These are phyloP conservation scores for Neophaeococcomyces mojaviensis DNA, from an alignment of 2,329 filamentous ascomycete genomes.

Conservation along the genomic window DNA sequence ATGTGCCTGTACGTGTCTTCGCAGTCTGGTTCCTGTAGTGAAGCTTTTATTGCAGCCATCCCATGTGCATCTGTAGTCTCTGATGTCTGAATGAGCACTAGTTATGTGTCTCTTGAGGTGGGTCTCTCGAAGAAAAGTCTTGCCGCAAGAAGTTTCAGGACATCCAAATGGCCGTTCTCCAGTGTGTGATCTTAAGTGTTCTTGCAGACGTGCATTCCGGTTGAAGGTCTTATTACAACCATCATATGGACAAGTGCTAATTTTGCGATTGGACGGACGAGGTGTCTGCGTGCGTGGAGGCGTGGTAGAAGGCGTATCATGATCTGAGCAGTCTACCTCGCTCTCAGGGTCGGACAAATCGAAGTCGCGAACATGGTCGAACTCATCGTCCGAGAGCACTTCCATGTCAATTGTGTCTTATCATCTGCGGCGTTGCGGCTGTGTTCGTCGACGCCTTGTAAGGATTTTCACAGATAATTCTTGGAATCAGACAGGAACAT, in stretches of 20 bases:
- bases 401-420: conserved; percentile 9
- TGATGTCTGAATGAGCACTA: conserved; percentile 65
- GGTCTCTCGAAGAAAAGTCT: conserved; percentile 77
- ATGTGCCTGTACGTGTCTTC: conserved; percentile 71
- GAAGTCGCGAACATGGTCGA: conserved; percentile 12
- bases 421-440: conserved; percentile 1
- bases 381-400: conserved; percentile 18
- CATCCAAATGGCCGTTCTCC: conserved; percentile 77
- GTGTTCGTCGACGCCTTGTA: not conserved
- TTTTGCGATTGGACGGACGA: conserved; percentile 67
- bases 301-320: conserved; percentile 20
- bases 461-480: too few relatives aligned
- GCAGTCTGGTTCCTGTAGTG: conserved; percentile 68
- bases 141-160: conserved; percentile 61
- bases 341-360: conserved; percentile 7
- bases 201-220: conserved; percentile 68
- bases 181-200: conserved; percentile 77
- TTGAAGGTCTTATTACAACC: conserved; percentile 80
- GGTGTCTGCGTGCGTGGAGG: conserved; percentile 22
- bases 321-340: conserved; percentile 7
- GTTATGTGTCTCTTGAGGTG: conserved; percentile 81
- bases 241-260: conserved; percentile 64
- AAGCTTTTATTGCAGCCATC: conserved; percentile 72
- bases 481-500: not conserved
- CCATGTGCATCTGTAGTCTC: conserved; percentile 63